Base-by-base conservation (phyloP, 345 rosid genomes). In the Boechera divaricarpa region DNA sequence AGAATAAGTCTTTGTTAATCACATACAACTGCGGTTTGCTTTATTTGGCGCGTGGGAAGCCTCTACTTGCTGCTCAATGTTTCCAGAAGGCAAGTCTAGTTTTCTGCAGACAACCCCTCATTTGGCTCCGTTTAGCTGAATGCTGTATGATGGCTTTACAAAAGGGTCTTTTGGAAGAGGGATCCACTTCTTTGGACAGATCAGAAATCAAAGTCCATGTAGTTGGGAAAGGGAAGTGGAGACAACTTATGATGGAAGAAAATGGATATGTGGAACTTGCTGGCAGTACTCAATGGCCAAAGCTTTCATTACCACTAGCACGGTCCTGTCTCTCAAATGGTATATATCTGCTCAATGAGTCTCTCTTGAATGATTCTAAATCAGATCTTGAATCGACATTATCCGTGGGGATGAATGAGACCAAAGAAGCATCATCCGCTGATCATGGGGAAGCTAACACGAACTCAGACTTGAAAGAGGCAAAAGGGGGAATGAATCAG, bases 101-200 rank as follows among this genome's bases (percentile, higher is more conserved):
- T 67, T 90, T 90, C 84, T 83, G 79, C 79, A 84, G 83, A 62
- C 84, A 73, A 45, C 96, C 99, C 55, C 83, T 91, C 12, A 83
- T 93, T 82, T 96, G 99, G 99, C 87, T 96, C 44, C 93, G 97
- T 57, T 86, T 96, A 49, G 97, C 98, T 67, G 99, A 96, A 82
- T 93, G 99, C 79, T 91, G 97, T 76, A 72, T 91, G 32, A 77
- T 91, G 97, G 99, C 97, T 76, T 79, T 82, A 54, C 92, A 87
- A 82, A 92, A 85, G 76, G 97, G 97, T 59, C 84, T 90, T 69
- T 45, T 87, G 62, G 84, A 77, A 49, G 85, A 77, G 57, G 73
- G 85, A 32, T 29, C 42, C 57, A 64, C 77, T 70, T 65, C 82
- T 41, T 78, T 74, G 9, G 89, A 91, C 51, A 77, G 80, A 60